Evolutionary conservation across 148 eudicot genomes (phyloP).

Genomic region (Linanthus parryae): DNA sequence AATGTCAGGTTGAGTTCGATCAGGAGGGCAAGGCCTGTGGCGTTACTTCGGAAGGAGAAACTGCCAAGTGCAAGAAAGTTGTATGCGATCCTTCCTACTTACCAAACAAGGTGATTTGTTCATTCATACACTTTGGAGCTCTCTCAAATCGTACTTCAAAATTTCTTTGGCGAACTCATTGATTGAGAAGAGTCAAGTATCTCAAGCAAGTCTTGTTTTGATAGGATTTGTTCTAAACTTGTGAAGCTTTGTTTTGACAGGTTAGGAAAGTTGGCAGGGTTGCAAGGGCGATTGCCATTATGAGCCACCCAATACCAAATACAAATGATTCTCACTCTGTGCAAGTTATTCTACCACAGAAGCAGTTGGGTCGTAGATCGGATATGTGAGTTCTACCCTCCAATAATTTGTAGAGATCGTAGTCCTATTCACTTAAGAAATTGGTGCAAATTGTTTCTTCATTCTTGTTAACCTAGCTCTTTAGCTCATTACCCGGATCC

Average conservation of each 20-base stretch:
- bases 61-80: constrained; percentile 97
- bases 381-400: constrained; percentile 70
- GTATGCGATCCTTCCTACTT: constrained; percentile 98
- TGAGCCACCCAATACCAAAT: constrained; percentile 95
- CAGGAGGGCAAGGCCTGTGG: constrained; percentile 82
- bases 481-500: too few relatives aligned
- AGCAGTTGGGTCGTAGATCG: constrained; percentile 88
- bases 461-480: too few relatives aligned
- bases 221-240: background rate
- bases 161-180: too few relatives aligned
- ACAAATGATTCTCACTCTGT: constrained; percentile 85
- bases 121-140: background rate
- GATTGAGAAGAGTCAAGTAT: background rate
- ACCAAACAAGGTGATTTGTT: constrained; percentile 59
- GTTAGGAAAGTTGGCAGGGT: constrained; percentile 92
- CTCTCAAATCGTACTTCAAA: background rate
- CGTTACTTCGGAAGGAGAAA: constrained; percentile 96
- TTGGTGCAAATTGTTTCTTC: too few relatives aligned
- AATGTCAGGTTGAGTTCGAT: constrained; percentile 78
- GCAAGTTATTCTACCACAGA: constrained; percentile 94
- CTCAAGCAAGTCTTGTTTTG: background rate
- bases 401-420: too few relatives aligned
- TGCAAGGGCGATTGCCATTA: constrained; percentile 91
- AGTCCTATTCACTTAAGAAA: too few relatives aligned
- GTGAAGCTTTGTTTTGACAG: constrained; percentile 27